Base-by-base conservation (phyloP, 305 asterid genomes). In the Plantago rigida region DNA sequence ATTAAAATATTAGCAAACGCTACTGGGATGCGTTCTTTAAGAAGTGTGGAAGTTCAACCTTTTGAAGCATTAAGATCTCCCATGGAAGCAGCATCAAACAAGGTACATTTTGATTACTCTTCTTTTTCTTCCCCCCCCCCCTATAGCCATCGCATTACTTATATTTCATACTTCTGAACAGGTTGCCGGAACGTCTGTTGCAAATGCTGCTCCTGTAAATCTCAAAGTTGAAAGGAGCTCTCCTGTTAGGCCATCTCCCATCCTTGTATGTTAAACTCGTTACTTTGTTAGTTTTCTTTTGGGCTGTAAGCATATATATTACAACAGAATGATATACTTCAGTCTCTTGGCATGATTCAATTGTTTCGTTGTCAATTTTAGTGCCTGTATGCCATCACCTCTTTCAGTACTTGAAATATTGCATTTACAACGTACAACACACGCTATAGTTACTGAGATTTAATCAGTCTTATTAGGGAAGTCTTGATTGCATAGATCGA, bases 151-250 rank as follows among this genome's bases (percentile, higher is more conserved):
- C 66, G 41, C 26, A 54, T 41, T 44, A n/a, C 51, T 56, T 28
- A 50, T 34, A 31, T 73, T 47, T 71, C 41, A 60, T 5, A 59
- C 56, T 52, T 31, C 59, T 69, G 55, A 46, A 75, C 89, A 88
- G 96, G 96, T 71, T 77, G 75, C 99, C 26, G 95, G 90, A 48
- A 59, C 97, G 73, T 66, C 95, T 67, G 85, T 79, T 69, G 71
- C 87, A 64, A 89, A 75, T 82, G 86, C 78, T 34, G 67, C 96
- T 69, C 95, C 97, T 66, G 78, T 83, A 53, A 81, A 76, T 65
- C 82, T 83, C 66, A 93, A 93, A 79, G 95, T 89, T 53, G 99
- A 93, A 74, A 82, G 96, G 71, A 87, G 94, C 86, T 93, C 99
- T 53, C 99, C 97, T 73, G 96, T 75, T 60, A 81, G 96, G 84